Evolutionary conservation across 2,329 filamentous ascomycete genomes (phyloP).

Genomic region (Talaromyces sp.): DNA sequence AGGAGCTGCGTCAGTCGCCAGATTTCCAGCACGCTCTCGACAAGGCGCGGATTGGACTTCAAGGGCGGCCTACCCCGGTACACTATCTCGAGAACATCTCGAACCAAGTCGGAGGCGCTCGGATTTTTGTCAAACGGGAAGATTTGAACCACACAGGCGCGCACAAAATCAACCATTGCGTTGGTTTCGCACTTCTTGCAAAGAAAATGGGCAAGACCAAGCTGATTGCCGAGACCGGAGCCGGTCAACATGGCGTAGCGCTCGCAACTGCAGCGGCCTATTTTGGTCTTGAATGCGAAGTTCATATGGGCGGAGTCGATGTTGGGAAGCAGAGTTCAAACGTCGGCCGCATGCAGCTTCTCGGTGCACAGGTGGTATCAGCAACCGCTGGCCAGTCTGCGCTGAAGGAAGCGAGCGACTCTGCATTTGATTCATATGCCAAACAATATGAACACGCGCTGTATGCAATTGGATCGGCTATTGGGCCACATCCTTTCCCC

Average conservation of each 20-base stretch:
- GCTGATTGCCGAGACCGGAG: conserved; percentile 88
- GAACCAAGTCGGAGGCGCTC: conserved; percentile 61
- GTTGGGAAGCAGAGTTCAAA: conserved; percentile 69
- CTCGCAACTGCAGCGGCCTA: conserved; percentile 73
- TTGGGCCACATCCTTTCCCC: conserved; percentile 73
- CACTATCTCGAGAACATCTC: conserved; percentile 47
- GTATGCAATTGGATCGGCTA: conserved; percentile 87
- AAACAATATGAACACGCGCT: conserved; percentile 77
- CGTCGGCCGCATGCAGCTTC: not conserved
- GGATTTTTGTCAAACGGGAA: conserved; percentile 67
- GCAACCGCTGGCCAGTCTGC: conserved; percentile 69
- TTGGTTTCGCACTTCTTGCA: conserved; percentile 71
- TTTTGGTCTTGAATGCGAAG: conserved; percentile 87
- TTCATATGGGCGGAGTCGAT: conserved; percentile 90
- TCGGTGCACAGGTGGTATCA: conserved; percentile 1
- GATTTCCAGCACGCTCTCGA: conserved; percentile 13
- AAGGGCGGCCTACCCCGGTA: conserved; percentile 29
- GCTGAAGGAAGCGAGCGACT: conserved; percentile 74
- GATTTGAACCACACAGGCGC: conserved; percentile 87
- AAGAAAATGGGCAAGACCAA: conserved; percentile 69
- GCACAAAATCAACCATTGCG: conserved; percentile 92
- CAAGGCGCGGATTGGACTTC: conserved; percentile 13
- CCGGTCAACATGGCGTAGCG: conserved; percentile 85
- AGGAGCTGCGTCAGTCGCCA: conserved; percentile 12
- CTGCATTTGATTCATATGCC: conserved; percentile 80